Conservation (phyloP, 805 yeast genomes). For the Clavispora fructus region DNA sequence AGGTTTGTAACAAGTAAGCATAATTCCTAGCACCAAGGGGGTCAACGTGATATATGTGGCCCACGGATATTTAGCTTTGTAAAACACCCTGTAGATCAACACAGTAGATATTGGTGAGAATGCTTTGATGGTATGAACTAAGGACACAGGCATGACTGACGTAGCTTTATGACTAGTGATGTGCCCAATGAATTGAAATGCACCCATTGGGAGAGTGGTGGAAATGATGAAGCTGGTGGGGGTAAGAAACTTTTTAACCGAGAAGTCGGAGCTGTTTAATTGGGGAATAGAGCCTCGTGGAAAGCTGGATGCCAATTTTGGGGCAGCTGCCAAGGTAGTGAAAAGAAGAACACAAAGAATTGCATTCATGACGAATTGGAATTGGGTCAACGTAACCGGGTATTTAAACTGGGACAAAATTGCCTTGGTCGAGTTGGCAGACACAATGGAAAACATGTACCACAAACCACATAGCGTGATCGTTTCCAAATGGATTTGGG, state of each 20-base stretch:
- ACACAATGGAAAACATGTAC: slow-evolving; percentile 77
- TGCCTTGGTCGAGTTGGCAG: slow-evolving; percentile 75
- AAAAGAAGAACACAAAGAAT: slow-evolving; percentile 48
- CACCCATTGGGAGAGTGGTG: slow-evolving; percentile 90
- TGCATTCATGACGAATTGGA: slow-evolving; percentile 76
- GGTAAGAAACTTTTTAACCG: slow-evolving; percentile 37
- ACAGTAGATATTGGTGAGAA: slow-evolving; percentile 88
- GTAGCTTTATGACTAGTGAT: slow-evolving; percentile 91
- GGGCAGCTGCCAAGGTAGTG: slow-evolving; percentile 24
- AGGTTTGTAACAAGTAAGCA: slow-evolving; percentile 61
- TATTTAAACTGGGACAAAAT: slow-evolving; percentile 65
- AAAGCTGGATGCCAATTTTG: slow-evolving; percentile 16
- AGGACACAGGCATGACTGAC: slow-evolving; percentile 83
- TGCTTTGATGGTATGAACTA: slow-evolving; percentile 92
- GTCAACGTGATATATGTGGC: slow-evolving; percentile 74
- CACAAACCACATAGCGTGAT: slow-evolving; percentile 58
- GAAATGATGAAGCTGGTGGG: slow-evolving; percentile 51
- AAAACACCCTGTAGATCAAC: slow-evolving; percentile 60
- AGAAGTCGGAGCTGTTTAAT: slow-evolving; percentile 17
- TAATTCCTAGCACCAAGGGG: slow-evolving; percentile 81
- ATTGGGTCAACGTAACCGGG: slow-evolving; percentile 86
- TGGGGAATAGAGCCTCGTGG: slow-evolving; percentile 17
- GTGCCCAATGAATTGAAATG: slow-evolving; percentile 90
- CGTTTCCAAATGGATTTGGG: slow-evolving; percentile 10
- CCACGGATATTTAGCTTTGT: slow-evolving; percentile 49